Evolutionary conservation across 768 basidiomycete genomes (phyloP), one percentile per base, ranked within the genome.

Genomic region (Chalciporus piperatus): DNA sequence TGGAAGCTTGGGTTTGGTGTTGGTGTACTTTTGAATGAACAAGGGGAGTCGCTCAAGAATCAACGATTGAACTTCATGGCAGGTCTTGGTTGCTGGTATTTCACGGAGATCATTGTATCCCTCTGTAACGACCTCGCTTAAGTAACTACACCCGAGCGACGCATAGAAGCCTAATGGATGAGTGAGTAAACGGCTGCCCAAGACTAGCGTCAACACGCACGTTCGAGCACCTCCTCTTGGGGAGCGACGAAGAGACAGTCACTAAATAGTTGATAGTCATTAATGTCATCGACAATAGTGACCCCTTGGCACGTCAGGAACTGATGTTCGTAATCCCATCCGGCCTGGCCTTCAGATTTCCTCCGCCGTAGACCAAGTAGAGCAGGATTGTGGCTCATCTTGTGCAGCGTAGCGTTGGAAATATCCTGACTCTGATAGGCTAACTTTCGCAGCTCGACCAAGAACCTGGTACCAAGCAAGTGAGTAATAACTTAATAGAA

Each of bases 141-240:
- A 76, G 19, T 74, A 71, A 52, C 83, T 86, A 3, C 86, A 87
- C 1, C 94, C 94, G 8, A 97, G 75, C 17, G 74, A 70, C 1
- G 73, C 63, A 64, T 95, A 96, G 61, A 97, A 88, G 3, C 69
- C 87, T 86, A 48, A n/a, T n/a, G n/a, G n/a, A n/a, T n/a, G n/a
- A n/a, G n/a, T n/a, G n/a, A n/a, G n/a, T n/a, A n/a, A n/a, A n/a
- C n/a, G n/a, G n/a, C n/a, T n/a, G n/a, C n/a, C n/a, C n/a, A n/a
- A n/a, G n/a, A n/a, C n/a, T n/a, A n/a, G n/a, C n/a, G n/a, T n/a
- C n/a, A 33, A 42, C 19, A 13, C 58, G 41, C 53, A 88, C 83
- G 80, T 82, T 96, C 93, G 4, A 96, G 74, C 4, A 87, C 75
- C 59, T 93, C 90, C 66, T 97, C 93, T 65, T 93, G 88, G 1